phyloP scores from a whole-genome alignment of 192 early-diverging fungal species.

The Chytriomyces sp. region DNA sequence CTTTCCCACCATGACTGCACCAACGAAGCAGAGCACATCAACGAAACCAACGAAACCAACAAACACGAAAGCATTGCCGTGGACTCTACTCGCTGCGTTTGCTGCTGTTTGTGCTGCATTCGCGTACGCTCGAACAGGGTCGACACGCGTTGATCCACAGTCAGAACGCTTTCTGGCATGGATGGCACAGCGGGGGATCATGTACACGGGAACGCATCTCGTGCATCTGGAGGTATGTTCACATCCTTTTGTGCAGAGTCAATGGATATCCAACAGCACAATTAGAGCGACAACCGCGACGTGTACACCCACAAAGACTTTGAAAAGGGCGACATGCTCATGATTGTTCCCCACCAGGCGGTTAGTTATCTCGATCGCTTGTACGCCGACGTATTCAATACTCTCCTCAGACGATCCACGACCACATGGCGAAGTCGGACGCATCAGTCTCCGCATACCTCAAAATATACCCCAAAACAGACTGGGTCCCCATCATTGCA shows the following conservation, averaged over 20 bases:
- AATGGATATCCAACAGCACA: neutral
- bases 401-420: conserved; percentile 16
- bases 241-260: neutral
- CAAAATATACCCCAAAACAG: conserved; percentile 12
- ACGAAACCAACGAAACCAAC: neutral
- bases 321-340: conserved; percentile 3
- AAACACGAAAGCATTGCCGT: neutral
- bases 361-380: neutral
- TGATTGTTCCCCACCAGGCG: conserved; percentile 16
- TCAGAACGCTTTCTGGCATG: conserved; percentile 9
- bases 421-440: conserved; percentile 14
- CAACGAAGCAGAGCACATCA: too few species aligned
- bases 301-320: conserved; percentile 11
- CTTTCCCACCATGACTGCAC: too few species aligned
- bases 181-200: neutral
- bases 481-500: conserved; percentile 29
- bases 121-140: too few species aligned
- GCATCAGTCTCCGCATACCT: neutral
- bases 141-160: too few species aligned
- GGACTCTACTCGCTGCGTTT: too few species aligned
- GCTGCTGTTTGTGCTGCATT: too few species aligned
- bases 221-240: neutral
- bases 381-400: neutral
- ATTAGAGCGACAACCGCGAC: conserved; percentile 12
- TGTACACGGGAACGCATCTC: conserved; percentile 1